Conservation (phyloP, 2,329 filamentous ascomycete species). For the Penicillium sp. region DNA sequence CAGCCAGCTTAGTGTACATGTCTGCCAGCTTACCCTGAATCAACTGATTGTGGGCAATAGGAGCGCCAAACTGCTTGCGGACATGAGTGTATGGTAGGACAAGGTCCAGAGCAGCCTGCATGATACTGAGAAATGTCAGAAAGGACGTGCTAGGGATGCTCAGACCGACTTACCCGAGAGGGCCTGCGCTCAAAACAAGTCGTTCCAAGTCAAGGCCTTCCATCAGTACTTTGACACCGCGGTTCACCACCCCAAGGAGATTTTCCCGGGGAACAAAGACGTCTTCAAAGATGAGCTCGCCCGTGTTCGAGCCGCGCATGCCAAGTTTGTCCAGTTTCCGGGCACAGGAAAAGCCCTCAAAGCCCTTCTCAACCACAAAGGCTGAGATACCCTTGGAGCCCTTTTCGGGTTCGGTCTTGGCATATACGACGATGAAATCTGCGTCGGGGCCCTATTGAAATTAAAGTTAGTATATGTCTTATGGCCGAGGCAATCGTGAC, state of each 20-base stretch:
- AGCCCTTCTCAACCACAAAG: slow-evolving; percentile 70
- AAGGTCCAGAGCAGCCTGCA: slow-evolving; percentile 85
- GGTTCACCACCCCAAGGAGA: slow-evolving; percentile 72
- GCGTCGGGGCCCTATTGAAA: slow-evolving; percentile 66
- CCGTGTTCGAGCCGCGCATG: slow-evolving; percentile 95
- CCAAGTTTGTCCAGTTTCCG: slow-evolving; percentile 96
- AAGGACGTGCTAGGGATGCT: not conserved
- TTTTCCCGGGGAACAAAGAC: slow-evolving; percentile 84
- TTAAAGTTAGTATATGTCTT: slow-evolving; percentile 4
- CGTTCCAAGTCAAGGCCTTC: slow-evolving; percentile 91
- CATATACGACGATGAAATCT: slow-evolving; percentile 91
- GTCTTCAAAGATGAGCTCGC: slow-evolving; percentile 83
- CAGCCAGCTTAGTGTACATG: slow-evolving; percentile 93
- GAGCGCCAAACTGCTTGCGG: slow-evolving; percentile 78
- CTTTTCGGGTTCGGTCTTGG: slow-evolving; percentile 77
- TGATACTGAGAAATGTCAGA: slow-evolving; percentile 52
- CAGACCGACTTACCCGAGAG: slow-evolving; percentile 57
- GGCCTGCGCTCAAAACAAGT: slow-evolving; percentile 83
- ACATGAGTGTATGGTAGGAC: slow-evolving; percentile 84
- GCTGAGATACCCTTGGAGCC: slow-evolving; percentile 90
- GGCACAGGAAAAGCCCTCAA: slow-evolving; percentile 75
- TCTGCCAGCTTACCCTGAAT: slow-evolving; percentile 90
- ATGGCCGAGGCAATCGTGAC: slow-evolving; percentile 4
- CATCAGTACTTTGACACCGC: slow-evolving; percentile 88
- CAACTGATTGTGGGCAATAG: slow-evolving; percentile 87